These are phyloP conservation scores for Gomphus bonarii DNA, from an alignment of 1,284 basidiomycete genomes.

Conservation along the genomic window DNA sequence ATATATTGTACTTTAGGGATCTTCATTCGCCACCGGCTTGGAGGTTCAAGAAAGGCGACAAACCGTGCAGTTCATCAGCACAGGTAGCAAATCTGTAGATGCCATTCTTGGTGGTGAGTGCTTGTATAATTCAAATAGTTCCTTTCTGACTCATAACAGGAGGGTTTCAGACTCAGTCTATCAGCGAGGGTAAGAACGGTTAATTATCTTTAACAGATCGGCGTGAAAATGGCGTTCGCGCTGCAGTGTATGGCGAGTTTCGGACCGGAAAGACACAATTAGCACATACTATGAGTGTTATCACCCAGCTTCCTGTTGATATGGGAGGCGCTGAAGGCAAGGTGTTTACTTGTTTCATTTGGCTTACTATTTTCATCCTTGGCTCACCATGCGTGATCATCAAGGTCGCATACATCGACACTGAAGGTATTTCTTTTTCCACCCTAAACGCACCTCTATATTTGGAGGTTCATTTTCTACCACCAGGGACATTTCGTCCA, in stretches of 20 bases:
- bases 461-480: not conserved
- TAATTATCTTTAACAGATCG: not conserved
- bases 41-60: constrained; percentile 81
- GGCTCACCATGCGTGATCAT: not conserved
- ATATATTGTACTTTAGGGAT: constrained; percentile 43
- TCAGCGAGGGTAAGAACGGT: constrained; percentile 63
- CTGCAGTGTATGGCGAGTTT: constrained; percentile 66
- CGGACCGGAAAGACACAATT: constrained; percentile 87
- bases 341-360: constrained; percentile 26
- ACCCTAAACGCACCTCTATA: not conserved
- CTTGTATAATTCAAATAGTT: constrained; percentile 1
- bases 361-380: constrained; percentile 4
- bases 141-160: constrained; percentile 32
- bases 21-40: constrained; percentile 81
- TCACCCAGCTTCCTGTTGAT: constrained; percentile 79
- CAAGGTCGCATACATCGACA: constrained; percentile 88
- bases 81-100: constrained; percentile 87
- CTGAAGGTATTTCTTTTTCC: constrained; percentile 47
- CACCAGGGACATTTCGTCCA: constrained; percentile 79
- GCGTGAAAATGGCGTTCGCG: not conserved
- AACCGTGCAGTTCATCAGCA: constrained; percentile 70
- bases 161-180: constrained; percentile 82
- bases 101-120: constrained; percentile 70
- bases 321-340: constrained; percentile 87
- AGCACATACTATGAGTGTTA: constrained; percentile 86